These are phyloP conservation scores for Talaromyces verruculosus DNA, from an alignment of 2,329 filamentous ascomycete species.

Conservation along the genomic window DNA sequence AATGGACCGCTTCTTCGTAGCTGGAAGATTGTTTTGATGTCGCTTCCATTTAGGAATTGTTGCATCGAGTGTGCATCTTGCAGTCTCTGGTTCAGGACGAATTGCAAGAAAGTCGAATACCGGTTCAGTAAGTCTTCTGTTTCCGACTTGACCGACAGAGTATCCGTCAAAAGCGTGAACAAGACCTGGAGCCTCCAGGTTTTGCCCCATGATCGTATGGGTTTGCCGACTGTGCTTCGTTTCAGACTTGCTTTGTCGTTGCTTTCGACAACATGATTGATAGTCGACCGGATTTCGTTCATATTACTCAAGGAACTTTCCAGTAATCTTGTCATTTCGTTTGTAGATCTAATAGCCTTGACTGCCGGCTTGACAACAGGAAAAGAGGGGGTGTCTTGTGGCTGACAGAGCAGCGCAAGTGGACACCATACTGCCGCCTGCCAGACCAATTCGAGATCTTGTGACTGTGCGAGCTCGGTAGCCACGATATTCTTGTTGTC, in stretches of 20 bases:
- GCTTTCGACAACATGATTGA: background rate
- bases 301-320: slow-evolving; percentile 6
- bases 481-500: background rate
- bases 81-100: background rate
- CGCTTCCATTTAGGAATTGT: background rate
- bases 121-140: background rate
- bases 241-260: background rate
- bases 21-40: slow-evolving; percentile 10
- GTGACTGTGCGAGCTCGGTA: background rate
- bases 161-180: slow-evolving; percentile 4
- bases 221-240: slow-evolving; percentile 7
- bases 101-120: background rate
- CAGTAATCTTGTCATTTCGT: slow-evolving; percentile 5
- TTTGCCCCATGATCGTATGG: slow-evolving; percentile 15
- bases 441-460: slow-evolving; percentile 7
- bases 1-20: slow-evolving; percentile 11
- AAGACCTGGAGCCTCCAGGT: slow-evolving; percentile 14
- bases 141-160: background rate
- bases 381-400: background rate
- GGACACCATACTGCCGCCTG: slow-evolving; percentile 12
- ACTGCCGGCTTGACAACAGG: slow-evolving; percentile 4
- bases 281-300: background rate
- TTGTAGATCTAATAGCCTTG: slow-evolving; percentile 6
- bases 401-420: background rate
- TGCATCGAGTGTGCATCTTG: background rate